Evolutionary conservation across 2,329 filamentous ascomycete genomes (phyloP).

Genomic region (Paecilomyces formosus): DNA sequence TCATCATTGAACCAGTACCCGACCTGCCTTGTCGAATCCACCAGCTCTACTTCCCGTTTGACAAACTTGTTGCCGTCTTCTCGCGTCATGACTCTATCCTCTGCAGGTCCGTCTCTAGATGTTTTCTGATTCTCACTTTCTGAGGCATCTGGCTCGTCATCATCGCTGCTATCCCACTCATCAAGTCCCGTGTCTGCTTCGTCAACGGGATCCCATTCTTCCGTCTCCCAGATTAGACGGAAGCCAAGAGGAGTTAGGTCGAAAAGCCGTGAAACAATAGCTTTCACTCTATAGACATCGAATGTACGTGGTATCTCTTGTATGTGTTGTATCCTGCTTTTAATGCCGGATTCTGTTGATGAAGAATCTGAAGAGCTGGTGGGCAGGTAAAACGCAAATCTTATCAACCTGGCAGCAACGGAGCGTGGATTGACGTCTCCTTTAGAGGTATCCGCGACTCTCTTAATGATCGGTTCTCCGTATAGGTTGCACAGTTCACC

Average conservation of each 20-base stretch:
- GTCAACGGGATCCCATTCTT: conserved; percentile 76
- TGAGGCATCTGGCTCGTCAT: conserved; percentile 19
- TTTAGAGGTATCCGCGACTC: conserved; percentile 36
- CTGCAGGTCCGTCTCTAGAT: conserved; percentile 5
- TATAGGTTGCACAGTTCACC: conserved; percentile 66
- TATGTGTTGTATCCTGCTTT: conserved; percentile 10
- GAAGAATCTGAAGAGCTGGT: conserved; percentile 6
- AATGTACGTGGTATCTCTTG: conserved; percentile 65
- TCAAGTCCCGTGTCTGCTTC: conserved; percentile 54
- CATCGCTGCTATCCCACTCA: conserved; percentile 32
- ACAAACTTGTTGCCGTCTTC: conserved; percentile 54
- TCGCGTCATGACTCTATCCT: conserved; percentile 8
- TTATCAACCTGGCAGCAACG: conserved; percentile 69
- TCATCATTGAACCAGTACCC: conserved; percentile 68
- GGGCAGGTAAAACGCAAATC: conserved; percentile 50
- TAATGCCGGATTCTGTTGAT: background rate
- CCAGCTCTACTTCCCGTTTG: conserved; percentile 70
- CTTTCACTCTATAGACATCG: conserved; percentile 75
- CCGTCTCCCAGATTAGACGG: conserved; percentile 76
- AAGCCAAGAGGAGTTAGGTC: conserved; percentile 55
- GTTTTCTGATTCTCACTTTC: conserved; percentile 44
- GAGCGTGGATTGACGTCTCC: conserved; percentile 62
- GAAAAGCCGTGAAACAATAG: conserved; percentile 67
- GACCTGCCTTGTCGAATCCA: conserved; percentile 70
- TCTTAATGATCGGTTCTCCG: conserved; percentile 59